Evolutionary conservation across 2,329 filamentous ascomycete genomes (phyloP).

Genomic region (Cladophialophora chaetospira): DNA sequence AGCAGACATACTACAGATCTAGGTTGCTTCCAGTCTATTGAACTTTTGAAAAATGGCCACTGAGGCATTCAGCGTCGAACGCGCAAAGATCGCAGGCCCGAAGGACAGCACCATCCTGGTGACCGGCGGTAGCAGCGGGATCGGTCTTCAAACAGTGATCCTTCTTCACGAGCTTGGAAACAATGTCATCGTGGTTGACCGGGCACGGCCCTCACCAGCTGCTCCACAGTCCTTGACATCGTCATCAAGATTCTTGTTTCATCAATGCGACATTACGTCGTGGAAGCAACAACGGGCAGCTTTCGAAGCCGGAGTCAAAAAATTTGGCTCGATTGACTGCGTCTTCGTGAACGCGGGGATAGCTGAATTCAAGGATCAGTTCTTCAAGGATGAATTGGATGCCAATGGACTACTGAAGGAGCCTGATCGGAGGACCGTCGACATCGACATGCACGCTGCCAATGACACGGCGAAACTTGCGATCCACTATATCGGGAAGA

Average conservation of each 20-base stretch:
- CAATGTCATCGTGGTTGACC: slow-evolving; percentile 47
- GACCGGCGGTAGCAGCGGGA: slow-evolving; percentile 45
- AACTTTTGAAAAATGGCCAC: slow-evolving; percentile 9
- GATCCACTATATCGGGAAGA: slow-evolving; percentile 49
- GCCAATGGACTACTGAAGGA: slow-evolving; percentile 45
- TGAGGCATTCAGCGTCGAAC: slow-evolving; percentile 38
- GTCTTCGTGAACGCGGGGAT: slow-evolving; percentile 56
- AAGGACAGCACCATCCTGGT: slow-evolving; percentile 38
- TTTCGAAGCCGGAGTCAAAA: slow-evolving; percentile 45
- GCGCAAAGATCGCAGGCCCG: slow-evolving; percentile 25
- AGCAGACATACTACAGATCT: not conserved
- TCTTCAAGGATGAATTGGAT: slow-evolving; percentile 51
- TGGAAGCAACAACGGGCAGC: slow-evolving; percentile 50
- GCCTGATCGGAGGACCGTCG: slow-evolving; percentile 49
- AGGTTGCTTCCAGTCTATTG: not conserved
- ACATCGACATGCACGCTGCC: slow-evolving; percentile 51
- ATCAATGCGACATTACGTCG: slow-evolving; percentile 49
- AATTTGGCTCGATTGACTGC: slow-evolving; percentile 48
- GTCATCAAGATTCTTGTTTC: slow-evolving; percentile 38
- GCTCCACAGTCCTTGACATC: slow-evolving; percentile 37
- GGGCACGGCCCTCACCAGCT: slow-evolving; percentile 28
- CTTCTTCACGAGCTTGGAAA: slow-evolving; percentile 43
- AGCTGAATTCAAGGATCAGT: slow-evolving; percentile 51
- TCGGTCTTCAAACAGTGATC: slow-evolving; percentile 45
- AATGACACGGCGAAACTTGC: slow-evolving; percentile 52